These are phyloP conservation scores for Fusarium keratoplasticum DNA, from an alignment of 2,329 filamentous ascomycete genomes.

Conservation along the genomic window DNA sequence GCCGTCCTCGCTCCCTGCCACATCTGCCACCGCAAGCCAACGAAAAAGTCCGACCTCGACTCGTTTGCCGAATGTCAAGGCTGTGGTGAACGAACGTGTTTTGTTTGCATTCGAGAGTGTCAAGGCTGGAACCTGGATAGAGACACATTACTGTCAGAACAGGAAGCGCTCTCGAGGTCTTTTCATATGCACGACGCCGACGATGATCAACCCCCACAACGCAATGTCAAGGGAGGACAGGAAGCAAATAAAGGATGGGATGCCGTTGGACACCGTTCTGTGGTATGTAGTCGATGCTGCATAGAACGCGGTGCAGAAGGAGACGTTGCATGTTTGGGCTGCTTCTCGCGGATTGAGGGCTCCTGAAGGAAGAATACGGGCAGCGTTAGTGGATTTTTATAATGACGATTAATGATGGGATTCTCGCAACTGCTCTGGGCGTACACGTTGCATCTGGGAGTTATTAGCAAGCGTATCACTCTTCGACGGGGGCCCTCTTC, in stretches of 20 bases:
- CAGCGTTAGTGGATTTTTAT: slow-evolving; percentile 9
- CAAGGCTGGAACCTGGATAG: slow-evolving; percentile 57
- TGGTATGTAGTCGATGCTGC: slow-evolving; percentile 76
- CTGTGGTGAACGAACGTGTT: slow-evolving; percentile 73
- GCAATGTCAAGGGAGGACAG: slow-evolving; percentile 21
- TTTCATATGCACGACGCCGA: slow-evolving; percentile 65
- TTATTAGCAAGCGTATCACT: slow-evolving; percentile 5
- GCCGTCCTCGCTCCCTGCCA: slow-evolving; percentile 68
- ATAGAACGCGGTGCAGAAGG: slow-evolving; percentile 73
- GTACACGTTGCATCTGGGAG: background rate
- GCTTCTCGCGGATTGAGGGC: slow-evolving; percentile 60
- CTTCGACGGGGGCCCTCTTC: slow-evolving; percentile 11
- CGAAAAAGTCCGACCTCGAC: slow-evolving; percentile 73
- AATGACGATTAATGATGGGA: slow-evolving; percentile 35
- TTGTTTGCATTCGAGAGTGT: slow-evolving; percentile 75
- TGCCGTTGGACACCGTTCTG: slow-evolving; percentile 59
- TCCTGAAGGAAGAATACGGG: slow-evolving; percentile 28
- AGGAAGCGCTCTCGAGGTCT: slow-evolving; percentile 55
- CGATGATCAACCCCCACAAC: slow-evolving; percentile 43
- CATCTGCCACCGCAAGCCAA: slow-evolving; percentile 74
- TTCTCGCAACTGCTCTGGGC: slow-evolving; percentile 15
- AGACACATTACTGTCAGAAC: slow-evolving; percentile 43
- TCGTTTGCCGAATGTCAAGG: slow-evolving; percentile 73
- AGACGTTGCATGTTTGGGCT: slow-evolving; percentile 75
- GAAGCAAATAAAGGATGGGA: slow-evolving; percentile 50